Conservation (phyloP, 1,139 yeast species). For the Kodamaea sp. region DNA sequence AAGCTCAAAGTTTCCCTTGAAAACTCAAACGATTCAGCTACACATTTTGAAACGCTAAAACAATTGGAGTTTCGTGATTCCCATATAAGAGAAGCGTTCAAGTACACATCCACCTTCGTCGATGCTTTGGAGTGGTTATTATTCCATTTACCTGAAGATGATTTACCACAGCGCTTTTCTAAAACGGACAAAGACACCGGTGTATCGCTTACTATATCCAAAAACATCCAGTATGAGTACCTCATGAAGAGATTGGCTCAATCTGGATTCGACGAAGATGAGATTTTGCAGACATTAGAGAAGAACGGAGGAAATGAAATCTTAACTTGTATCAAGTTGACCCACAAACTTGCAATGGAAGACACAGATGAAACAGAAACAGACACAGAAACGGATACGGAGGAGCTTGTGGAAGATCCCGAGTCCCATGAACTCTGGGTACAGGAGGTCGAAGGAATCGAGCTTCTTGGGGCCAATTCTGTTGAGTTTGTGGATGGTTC, state of each 20-base stretch:
- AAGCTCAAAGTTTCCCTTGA: slow-evolving; percentile 2
- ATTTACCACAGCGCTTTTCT: slow-evolving; percentile 63
- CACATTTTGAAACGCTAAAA: slow-evolving; percentile 23
- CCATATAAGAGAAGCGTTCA: slow-evolving; percentile 73
- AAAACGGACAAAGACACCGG: slow-evolving; percentile 48
- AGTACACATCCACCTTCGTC: slow-evolving; percentile 54
- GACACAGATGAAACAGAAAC: slow-evolving; percentile 4
- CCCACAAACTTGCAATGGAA: slow-evolving; percentile 29
- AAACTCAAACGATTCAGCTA: not conserved
- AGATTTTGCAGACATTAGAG: slow-evolving; percentile 52
- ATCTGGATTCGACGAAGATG: slow-evolving; percentile 71
- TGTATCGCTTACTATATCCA: slow-evolving; percentile 51
- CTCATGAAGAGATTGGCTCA: slow-evolving; percentile 55
- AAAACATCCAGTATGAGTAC: slow-evolving; percentile 39
- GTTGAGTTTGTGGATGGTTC: slow-evolving; percentile 22
- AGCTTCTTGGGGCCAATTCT: slow-evolving; percentile 47
- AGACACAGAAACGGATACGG: slow-evolving; percentile 1
- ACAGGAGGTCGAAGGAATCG: slow-evolving; percentile 74
- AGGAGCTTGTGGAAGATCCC: slow-evolving; percentile 11
- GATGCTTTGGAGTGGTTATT: slow-evolving; percentile 78
- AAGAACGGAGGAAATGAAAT: slow-evolving; percentile 47
- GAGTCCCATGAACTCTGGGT: slow-evolving; percentile 55
- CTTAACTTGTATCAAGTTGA: slow-evolving; percentile 52
- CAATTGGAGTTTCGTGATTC: slow-evolving; percentile 66
- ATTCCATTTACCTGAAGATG: slow-evolving; percentile 92